Evolutionary conservation across 2,329 filamentous ascomycete genomes (phyloP).

Genomic region (Pochonia chlamydosporia): DNA sequence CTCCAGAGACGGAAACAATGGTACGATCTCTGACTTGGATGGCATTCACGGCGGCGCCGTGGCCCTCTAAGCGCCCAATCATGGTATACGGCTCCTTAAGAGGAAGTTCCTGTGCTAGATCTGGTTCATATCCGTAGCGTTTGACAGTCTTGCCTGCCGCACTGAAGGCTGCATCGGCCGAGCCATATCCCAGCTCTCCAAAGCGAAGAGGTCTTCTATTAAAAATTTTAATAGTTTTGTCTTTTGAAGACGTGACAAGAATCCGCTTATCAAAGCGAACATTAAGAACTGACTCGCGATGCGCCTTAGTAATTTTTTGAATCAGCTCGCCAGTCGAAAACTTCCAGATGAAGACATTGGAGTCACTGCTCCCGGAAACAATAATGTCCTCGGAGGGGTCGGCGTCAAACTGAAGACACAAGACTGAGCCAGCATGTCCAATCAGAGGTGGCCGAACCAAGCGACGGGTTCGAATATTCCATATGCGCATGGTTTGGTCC

Average conservation of each 20-base stretch:
- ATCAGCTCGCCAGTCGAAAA: constrained; percentile 86
- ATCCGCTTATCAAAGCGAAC: constrained; percentile 88
- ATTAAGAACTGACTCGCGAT: constrained; percentile 88
- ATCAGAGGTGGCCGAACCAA: constrained; percentile 66
- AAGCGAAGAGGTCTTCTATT: constrained; percentile 66
- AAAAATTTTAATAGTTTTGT: constrained; percentile 95
- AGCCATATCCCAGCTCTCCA: constrained; percentile 52
- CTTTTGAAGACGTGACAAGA: constrained; percentile 94
- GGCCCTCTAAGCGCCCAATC: constrained; percentile 75
- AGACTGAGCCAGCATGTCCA: constrained; percentile 79
- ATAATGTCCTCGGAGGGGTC: constrained; percentile 82
- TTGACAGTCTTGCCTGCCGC: constrained; percentile 47
- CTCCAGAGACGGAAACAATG: constrained; percentile 91
- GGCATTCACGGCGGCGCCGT: constrained; percentile 89
- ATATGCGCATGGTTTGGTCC: constrained; percentile 81
- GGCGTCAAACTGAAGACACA: constrained; percentile 93
- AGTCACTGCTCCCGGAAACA: constrained; percentile 93
- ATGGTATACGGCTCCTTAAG: constrained; percentile 63
- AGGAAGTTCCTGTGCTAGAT: constrained; percentile 40
- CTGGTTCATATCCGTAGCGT: constrained; percentile 48
- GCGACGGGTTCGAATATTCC: constrained; percentile 78
- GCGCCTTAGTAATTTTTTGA: constrained; percentile 69
- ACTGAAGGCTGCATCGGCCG: constrained; percentile 34
- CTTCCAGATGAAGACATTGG: constrained; percentile 82
- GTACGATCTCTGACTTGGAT: constrained; percentile 83